Evolutionary conservation across 108 stramenopile species (phyloP), one percentile per base, ranked within the genome.

Genomic region (Conticribra guillardii): DNA sequence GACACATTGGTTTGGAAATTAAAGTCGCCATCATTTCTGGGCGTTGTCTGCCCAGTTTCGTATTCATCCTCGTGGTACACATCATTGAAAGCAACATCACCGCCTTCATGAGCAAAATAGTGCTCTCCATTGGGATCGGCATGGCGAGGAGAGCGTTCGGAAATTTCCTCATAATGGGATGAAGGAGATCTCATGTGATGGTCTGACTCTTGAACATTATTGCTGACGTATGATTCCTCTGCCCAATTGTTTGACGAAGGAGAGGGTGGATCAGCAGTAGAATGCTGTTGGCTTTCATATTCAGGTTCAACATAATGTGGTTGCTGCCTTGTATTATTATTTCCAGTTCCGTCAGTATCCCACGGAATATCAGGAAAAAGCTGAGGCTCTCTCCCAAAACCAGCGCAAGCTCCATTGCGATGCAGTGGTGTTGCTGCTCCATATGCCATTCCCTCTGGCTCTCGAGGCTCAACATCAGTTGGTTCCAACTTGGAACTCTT

Each of bases 371-470:
- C n/a, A n/a, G n/a, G n/a, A n/a, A n/a, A n/a, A n/a, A n/a, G 44
- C 44, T 44, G 44, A 11, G 15, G 15, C 8, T 53, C 21, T 9
- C 16, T 65, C 17, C 64, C 64, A 33, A 53, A 8, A 1, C 53
- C 54, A 55, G 45, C 54, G 53, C 66, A 67, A 41, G 33, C 66
- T 23, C 45, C 22, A 27, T 55, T 34, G 8, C 53, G 66, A 44
- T 54, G 46, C 5, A 54, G 54, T 26, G 21, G 22, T 19, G 7
- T 1, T 55, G 54, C 54, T 22, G 17, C 54, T n/a, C 48, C 44
- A 27, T 67, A 67, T 0, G 53, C 53, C 23, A 67, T 44, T 29
- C 66, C 66, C 11, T 45, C 44, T 26, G 66, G 66, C 7, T 67
- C 66, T 15, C 19, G 34, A 17, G 54, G 18, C 26, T 56, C 23